phyloP scores from a whole-genome alignment of 257 asterid species.

The Primulina eburnea region DNA sequence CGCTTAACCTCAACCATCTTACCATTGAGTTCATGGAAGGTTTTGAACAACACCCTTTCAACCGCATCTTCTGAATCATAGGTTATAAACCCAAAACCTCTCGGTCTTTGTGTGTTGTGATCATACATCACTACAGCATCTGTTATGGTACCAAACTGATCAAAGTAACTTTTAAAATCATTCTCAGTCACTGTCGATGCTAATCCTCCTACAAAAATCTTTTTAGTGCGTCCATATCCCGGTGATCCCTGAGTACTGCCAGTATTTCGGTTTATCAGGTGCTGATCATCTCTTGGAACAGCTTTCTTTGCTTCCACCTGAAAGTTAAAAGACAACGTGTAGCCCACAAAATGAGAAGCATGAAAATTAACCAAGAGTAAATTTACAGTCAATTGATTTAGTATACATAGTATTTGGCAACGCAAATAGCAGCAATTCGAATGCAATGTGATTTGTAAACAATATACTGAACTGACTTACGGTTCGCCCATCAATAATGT shows the following conservation, averaged over 20 bases:
- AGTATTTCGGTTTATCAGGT: constrained; percentile 7
- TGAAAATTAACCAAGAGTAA: constrained; percentile 9
- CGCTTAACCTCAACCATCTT: constrained; percentile 47
- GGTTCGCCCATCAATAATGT: constrained; percentile 27
- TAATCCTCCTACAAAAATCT: constrained; percentile 28
- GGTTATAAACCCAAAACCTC: constrained; percentile 55
- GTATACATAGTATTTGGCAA: constrained; percentile 7
- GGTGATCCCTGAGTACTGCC: constrained; percentile 24
- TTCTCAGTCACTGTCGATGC: constrained; percentile 28
- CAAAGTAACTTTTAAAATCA: constrained; percentile 18
- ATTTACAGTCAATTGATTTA: not conserved
- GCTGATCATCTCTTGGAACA: constrained; percentile 31
- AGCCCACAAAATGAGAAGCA: not conserved
- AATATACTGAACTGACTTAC: constrained; percentile 18
- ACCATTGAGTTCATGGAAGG: constrained; percentile 54
- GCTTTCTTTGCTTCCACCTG: constrained; percentile 35
- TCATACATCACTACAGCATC: constrained; percentile 32
- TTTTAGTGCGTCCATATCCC: constrained; percentile 26
- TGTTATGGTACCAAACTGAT: constrained; percentile 21
- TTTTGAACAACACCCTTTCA: constrained; percentile 47
- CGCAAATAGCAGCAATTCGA: constrained; percentile 10
- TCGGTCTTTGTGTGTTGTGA: constrained; percentile 40
- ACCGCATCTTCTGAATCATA: constrained; percentile 54
- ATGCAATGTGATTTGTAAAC: constrained; percentile 3
- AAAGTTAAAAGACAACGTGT: constrained; percentile 15